A percentile compares a stretch with the other conserved stretches of the same genome.
phyloP scores from a whole-genome alignment of 2,329 filamentous ascomycete species.

The Atkinsonella texensis region DNA sequence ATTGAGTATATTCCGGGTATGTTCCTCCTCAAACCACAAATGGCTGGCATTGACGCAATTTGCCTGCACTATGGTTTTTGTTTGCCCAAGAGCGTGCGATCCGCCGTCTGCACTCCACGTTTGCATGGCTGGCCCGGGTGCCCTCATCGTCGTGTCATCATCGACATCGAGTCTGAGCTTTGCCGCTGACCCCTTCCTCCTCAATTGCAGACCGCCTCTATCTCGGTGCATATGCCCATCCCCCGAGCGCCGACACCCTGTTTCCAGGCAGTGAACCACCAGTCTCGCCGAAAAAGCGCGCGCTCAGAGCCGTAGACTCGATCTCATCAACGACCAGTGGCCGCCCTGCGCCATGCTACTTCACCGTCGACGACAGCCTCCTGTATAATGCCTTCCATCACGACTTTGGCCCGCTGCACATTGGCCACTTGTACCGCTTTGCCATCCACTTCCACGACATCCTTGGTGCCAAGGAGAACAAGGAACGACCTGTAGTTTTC shows the following conservation, averaged over 20 bases:
- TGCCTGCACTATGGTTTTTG: not conserved
- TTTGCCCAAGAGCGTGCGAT: not conserved
- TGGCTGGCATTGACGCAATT: not conserved
- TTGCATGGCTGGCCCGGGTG: not conserved
- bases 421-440: conserved; percentile 93
- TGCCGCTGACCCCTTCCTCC: conserved; percentile 10
- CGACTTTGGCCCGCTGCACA: conserved; percentile 94
- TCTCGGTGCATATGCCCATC: conserved; percentile 77
- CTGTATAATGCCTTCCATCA: conserved; percentile 98
- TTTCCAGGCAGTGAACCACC: conserved; percentile 80
- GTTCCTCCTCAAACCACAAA: conserved; percentile 16
- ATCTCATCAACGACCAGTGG: conserved; percentile 27
- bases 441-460: conserved; percentile 94
- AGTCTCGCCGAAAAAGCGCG: conserved; percentile 23
- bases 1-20: conserved; percentile 94
- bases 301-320: conserved; percentile 48
- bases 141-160: not conserved
- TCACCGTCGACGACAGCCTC: conserved; percentile 83
- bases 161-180: not conserved
- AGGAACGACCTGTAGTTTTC: conserved; percentile 83
- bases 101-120: not conserved
- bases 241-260: conserved; percentile 67
- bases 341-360: conserved; percentile 66
- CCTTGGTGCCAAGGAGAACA: conserved; percentile 80
- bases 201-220: conserved; percentile 70